phyloP scores from a whole-genome alignment of 2,329 filamentous ascomycete genomes.

The Tolypocladium amazonense region DNA sequence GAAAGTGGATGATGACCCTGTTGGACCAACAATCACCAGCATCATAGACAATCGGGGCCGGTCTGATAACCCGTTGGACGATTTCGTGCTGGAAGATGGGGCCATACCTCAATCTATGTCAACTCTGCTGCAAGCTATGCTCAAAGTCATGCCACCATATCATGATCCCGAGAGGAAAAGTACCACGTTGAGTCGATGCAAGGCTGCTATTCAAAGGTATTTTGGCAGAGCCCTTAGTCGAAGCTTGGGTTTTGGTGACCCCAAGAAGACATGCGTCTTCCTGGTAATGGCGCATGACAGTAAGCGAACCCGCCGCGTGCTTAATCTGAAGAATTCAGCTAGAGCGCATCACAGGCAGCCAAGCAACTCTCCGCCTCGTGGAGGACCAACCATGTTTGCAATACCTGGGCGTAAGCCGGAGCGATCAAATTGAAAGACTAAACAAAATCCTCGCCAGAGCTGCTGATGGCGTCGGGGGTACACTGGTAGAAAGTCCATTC shows the following conservation, averaged over 20 bases:
- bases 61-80: constrained; percentile 43
- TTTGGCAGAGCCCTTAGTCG: constrained; percentile 47
- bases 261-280: constrained; percentile 52
- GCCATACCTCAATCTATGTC: constrained; percentile 47
- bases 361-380: constrained; percentile 47
- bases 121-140: constrained; percentile 43
- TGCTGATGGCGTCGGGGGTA: constrained; percentile 48
- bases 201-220: constrained; percentile 12
- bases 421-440: constrained; percentile 41
- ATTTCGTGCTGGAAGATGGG: constrained; percentile 55
- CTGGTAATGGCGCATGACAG: constrained; percentile 58
- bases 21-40: constrained; percentile 53
- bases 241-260: constrained; percentile 42
- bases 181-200: constrained; percentile 1
- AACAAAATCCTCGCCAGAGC: constrained; percentile 41
- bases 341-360: constrained; percentile 29
- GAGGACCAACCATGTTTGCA: constrained; percentile 49
- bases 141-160: constrained; percentile 36
- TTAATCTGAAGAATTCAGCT: background rate
- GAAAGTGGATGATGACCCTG: constrained; percentile 36
- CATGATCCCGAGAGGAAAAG: background rate
- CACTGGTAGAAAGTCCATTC: constrained; percentile 47
- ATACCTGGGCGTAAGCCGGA: constrained; percentile 48
- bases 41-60: constrained; percentile 47
- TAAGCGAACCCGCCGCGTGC: constrained; percentile 11